Base-by-base conservation (phyloP, 2,329 filamentous ascomycete genomes). In the Paecilomyces sp. region DNA sequence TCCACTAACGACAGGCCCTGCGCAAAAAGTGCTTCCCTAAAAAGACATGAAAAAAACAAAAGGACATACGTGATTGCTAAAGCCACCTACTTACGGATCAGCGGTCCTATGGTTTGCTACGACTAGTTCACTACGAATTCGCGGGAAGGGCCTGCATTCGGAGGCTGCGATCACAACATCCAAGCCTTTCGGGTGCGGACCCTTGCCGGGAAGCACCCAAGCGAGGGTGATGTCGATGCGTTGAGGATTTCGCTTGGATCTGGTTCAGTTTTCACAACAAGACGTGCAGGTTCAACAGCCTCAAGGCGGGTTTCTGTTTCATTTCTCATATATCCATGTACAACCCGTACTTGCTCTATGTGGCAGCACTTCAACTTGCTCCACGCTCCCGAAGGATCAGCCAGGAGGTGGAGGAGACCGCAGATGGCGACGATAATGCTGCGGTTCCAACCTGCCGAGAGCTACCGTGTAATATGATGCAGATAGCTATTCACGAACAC, bases 221-320 rank as follows among this genome's bases (percentile, higher is more conserved):
- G 57, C 18, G 31, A 25, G 33, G 30, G 41, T 41, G 30, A 54
- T 54, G 76, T 57, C 36, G 51, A 50, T 84, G 84, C 83, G 83
- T 87, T 83, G 84, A 82, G 80, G 82, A 79, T 54, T 64, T 60
- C 80, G 81, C 78, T 84, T 85, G 85, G 82, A 85, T 83, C 84
- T 85, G 83, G 88, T 85, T 83, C 82, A 88, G 85, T 88, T 90
- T 90, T 90, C 88, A 82, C 86, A 90, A 91, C 87, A 89, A 90
- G 90, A 89, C 85, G 87, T 83, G 66, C 79, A 81, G 87, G 85
- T 88, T 90, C 87, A 90, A 90, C 87, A 72, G 65, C 66, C 69
- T 71, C 69, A 87, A 85, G 83, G 81, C 82, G 81, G 80, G 80
- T 80, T 74, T 79, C 75, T 75, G 80, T 80, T 77, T 84, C 79